Conservation (phyloP, 345 rosid genomes). For the Linum lewisii region DNA sequence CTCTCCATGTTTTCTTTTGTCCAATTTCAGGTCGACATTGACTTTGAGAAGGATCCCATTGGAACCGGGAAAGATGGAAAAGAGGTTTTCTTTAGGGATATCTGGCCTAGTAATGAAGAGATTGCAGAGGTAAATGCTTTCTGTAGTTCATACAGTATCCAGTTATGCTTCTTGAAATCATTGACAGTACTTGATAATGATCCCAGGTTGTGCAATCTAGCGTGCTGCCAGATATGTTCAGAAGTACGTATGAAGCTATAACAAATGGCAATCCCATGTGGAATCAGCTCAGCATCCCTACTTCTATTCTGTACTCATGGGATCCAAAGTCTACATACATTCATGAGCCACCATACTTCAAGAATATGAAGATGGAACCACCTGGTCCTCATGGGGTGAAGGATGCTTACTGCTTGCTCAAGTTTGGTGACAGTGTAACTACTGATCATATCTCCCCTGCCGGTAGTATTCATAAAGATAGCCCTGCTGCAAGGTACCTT, state of each 20-base stretch:
- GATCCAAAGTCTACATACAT: constrained; percentile 5
- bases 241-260: constrained; percentile 5
- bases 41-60: constrained; percentile 6
- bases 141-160: neutral
- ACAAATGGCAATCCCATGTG: constrained; percentile 3
- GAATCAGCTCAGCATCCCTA: constrained; percentile 1
- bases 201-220: constrained; percentile 3
- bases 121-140: constrained; percentile 3
- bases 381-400: constrained; percentile 5
- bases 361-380: neutral
- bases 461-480: neutral
- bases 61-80: constrained; percentile 2
- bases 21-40: neutral
- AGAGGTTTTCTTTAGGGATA: constrained; percentile 1
- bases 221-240: constrained; percentile 2
- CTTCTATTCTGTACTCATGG: constrained; percentile 1
- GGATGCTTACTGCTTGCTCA: constrained; percentile 5
- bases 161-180: neutral
- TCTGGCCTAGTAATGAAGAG: constrained; percentile 3
- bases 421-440: constrained; percentile 4
- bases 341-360: constrained; percentile 7
- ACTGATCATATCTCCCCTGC: constrained; percentile 3
- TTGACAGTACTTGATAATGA: neutral
- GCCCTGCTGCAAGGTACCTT: constrained; percentile 2
- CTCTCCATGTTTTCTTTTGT: neutral